These are phyloP conservation scores for Prototheca stagnorum DNA, from an alignment of 163 green algal species.

Conservation along the genomic window DNA sequence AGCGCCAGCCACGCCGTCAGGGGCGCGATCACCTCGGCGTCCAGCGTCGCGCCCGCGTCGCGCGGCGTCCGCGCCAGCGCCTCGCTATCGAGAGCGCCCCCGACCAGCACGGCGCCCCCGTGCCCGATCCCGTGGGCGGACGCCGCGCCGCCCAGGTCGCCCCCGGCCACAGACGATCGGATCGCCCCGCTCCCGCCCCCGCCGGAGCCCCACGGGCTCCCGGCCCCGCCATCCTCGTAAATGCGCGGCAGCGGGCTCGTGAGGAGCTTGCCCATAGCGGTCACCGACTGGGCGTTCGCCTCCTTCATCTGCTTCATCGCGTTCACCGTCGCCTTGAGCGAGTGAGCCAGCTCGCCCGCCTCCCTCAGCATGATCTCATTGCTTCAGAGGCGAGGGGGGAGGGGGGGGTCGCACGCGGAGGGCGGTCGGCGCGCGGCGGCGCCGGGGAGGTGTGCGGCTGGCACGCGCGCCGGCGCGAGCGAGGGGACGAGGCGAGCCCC, in stretches of 20 bases:
- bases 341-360: constrained; percentile 52
- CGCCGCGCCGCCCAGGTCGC: too few species aligned
- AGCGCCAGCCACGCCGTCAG: not conserved
- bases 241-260: not conserved
- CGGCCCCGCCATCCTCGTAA: not conserved
- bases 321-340: constrained; percentile 57
- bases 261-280: not conserved
- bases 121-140: too few species aligned
- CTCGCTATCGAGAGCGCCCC: not conserved
- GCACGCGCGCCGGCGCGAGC: not conserved
- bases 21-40: not conserved
- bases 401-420: too few species aligned
- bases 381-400: too few species aligned
- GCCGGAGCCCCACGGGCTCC: too few species aligned
- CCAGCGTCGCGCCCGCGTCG: not conserved
- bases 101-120: too few species aligned
- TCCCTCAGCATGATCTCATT: constrained; percentile 76
- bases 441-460: not conserved
- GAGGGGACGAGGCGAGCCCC: not conserved
- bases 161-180: too few species aligned
- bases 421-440: not conserved
- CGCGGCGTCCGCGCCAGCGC: not conserved
- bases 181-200: too few species aligned
- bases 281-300: constrained; percentile 7
- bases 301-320: constrained; percentile 54